Evolutionary conservation across 179 eudicot genomes (phyloP), one percentile per base, ranked within the genome.

Genomic region (Amaranthus tricolor): DNA sequence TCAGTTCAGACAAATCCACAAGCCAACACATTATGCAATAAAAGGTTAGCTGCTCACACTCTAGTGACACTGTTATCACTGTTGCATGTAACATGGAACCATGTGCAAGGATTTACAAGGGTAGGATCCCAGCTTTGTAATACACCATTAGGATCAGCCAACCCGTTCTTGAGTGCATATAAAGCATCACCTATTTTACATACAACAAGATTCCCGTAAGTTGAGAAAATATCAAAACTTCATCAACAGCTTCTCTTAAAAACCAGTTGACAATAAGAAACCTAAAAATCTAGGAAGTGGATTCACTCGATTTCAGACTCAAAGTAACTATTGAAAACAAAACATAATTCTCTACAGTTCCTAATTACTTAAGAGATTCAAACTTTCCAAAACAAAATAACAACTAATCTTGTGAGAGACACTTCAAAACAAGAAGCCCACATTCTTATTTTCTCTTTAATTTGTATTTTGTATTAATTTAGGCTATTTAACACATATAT

Each of bases 21-120:
- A 76, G 64, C 45, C 44, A 40, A 56, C 14, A 57, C 68, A 12
- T 19, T 21, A 12, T 31, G 11, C 62, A 55, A 57, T 43, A 21
- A 68, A 69, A 61, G 72, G 50, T 61, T 47, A 15, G 19, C 10
- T 5, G 68, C 84, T 73, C 71, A 86, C 88, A 85, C 88, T 76
- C 88, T 79, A 48, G 84, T 85, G 54, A 85, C 88, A 64, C 86
- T 83, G 72, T 84, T 84, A 48, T 81, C 88, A 66, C 61, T 76
- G 88, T 85, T 85, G 72, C 88, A 85, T 16, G 88, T 85, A 54
- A 85, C 88, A 52, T 85, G 88, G 70, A 85, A 85, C 88, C 88
- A 85, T 50, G 88, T 85, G 81, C 88, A 85, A 31, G 88, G 88
- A 66, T 85, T 85, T 59, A 85, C 88, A 61, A 85, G 86, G 21